phyloP scores from a whole-genome alignment of 78 protist species.

The Protostelium mycophagum region DNA sequence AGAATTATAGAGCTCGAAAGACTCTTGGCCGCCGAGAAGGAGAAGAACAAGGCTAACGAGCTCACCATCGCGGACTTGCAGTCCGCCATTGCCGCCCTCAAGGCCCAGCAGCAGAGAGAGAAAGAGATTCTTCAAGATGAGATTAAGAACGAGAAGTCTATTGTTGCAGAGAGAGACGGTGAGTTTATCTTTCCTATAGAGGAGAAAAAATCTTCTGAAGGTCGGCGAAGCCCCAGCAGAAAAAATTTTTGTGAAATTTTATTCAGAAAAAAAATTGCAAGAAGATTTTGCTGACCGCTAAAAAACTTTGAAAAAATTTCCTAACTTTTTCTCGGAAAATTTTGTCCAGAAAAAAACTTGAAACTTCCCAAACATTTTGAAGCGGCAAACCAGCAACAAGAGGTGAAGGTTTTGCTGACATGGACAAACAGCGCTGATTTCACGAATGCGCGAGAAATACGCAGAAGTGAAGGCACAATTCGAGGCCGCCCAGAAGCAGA shows the following conservation, averaged over 20 bases:
- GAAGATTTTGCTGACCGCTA: too few species aligned
- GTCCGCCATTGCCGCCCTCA: neutral
- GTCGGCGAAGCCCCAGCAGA: too few species aligned
- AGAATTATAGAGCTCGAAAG: constrained; percentile 46
- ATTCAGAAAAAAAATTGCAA: too few species aligned
- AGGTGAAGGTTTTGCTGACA: too few species aligned
- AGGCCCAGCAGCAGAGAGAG: neutral
- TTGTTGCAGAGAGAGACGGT: neutral
- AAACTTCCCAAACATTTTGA: too few species aligned
- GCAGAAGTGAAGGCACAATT: neutral
- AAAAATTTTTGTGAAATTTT: too few species aligned
- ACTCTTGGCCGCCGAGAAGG: constrained; percentile 37
- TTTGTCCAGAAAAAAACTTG: too few species aligned
- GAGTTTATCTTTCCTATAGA: neutral
- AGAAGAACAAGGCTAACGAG: constrained; percentile 32
- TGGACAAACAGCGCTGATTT: neutral
- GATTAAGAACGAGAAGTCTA: neutral
- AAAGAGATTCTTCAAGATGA: neutral
- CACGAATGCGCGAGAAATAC: neutral
- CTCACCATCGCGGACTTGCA: neutral
- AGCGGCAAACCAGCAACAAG: too few species aligned
- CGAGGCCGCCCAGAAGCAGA: neutral
- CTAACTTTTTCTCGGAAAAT: too few species aligned
- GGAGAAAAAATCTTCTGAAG: too few species aligned
- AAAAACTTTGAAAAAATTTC: too few species aligned